These are phyloP conservation scores for Brasilioporus rufonigricans DNA, from an alignment of 768 basidiomycete genomes.

Conservation along the genomic window DNA sequence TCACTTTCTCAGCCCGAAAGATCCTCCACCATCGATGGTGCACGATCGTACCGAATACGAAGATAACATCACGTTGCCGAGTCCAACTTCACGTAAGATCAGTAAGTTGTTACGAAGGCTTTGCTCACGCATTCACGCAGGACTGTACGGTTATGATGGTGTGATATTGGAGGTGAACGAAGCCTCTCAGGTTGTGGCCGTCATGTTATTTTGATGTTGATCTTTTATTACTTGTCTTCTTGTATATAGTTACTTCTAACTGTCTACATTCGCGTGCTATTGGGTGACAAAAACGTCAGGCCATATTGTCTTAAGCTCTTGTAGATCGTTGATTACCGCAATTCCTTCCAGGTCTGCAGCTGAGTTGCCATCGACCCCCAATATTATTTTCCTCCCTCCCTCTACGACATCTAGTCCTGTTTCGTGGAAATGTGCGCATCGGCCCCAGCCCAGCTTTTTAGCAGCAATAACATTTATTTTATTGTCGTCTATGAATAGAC, in stretches of 20 bases:
- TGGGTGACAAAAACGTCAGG: conserved; percentile 60
- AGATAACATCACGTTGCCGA: conserved; percentile 64
- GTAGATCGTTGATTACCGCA: conserved; percentile 51
- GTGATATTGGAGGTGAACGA: conserved; percentile 79
- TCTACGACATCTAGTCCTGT: conserved; percentile 60
- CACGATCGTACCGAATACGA: conserved; percentile 79
- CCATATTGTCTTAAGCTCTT: conserved; percentile 72
- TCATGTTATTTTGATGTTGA: conserved; percentile 59
- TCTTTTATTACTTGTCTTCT: not conserved
- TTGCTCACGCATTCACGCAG: conserved; percentile 7
- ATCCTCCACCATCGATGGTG: conserved; percentile 75
- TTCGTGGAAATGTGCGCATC: conserved; percentile 77
- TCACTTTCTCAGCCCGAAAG: conserved; percentile 73
- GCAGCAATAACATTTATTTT: conserved; percentile 68
- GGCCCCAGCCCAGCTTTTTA: conserved; percentile 62
- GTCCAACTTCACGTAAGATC: conserved; percentile 63
- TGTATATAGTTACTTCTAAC: conserved; percentile 3
- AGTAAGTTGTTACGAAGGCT: not conserved
- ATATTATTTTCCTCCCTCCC: conserved; percentile 53
- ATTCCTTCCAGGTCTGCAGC: conserved; percentile 44
- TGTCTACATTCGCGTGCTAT: not conserved
- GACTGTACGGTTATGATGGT: conserved; percentile 74
- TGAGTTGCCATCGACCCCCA: conserved; percentile 36
- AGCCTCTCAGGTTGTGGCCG: conserved; percentile 71
- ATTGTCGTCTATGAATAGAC: conserved; percentile 81